Conservation (phyloP, 345 rosid species). For the Eucalyptus viminalis region DNA sequence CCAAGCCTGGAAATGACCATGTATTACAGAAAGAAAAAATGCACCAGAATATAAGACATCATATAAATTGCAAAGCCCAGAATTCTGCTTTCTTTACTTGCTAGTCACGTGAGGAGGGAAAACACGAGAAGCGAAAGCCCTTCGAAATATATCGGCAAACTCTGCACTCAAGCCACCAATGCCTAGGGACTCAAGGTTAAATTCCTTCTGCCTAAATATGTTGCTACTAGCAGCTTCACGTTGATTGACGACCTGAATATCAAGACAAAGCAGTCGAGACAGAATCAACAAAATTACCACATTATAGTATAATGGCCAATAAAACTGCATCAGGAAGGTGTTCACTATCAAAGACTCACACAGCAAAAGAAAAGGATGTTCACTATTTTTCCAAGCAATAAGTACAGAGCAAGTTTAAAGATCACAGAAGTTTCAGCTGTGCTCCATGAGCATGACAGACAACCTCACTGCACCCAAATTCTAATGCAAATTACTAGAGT, state of each 20-base stretch:
- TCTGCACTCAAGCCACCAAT: slow-evolving; percentile 99
- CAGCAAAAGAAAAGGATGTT: background rate
- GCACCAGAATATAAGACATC: background rate
- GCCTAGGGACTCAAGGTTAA: slow-evolving; percentile 89
- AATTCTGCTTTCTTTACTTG: slow-evolving; percentile 38
- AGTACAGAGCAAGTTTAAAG: background rate
- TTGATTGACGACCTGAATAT: slow-evolving; percentile 77
- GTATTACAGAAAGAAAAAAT: background rate
- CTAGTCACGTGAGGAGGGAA: slow-evolving; percentile 92
- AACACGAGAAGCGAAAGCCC: slow-evolving; percentile 99
- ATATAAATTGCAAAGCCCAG: background rate
- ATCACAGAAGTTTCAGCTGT: background rate
- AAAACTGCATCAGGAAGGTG: background rate
- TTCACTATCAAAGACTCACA: background rate
- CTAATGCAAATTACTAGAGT: background rate
- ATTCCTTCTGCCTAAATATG: slow-evolving; percentile 89
- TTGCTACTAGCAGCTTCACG: slow-evolving; percentile 98
- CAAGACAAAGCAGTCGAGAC: background rate
- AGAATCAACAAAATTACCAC: background rate
- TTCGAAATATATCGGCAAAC: slow-evolving; percentile 95
- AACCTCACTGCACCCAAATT: background rate
- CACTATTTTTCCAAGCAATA: background rate
- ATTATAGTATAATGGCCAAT: background rate
- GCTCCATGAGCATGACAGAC: background rate
- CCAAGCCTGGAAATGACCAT: slow-evolving; percentile 58